Evolutionary conservation across 805 yeast genomes (phyloP), one percentile per base, ranked within the genome.

Genomic region (Kuraishia molischiana): DNA sequence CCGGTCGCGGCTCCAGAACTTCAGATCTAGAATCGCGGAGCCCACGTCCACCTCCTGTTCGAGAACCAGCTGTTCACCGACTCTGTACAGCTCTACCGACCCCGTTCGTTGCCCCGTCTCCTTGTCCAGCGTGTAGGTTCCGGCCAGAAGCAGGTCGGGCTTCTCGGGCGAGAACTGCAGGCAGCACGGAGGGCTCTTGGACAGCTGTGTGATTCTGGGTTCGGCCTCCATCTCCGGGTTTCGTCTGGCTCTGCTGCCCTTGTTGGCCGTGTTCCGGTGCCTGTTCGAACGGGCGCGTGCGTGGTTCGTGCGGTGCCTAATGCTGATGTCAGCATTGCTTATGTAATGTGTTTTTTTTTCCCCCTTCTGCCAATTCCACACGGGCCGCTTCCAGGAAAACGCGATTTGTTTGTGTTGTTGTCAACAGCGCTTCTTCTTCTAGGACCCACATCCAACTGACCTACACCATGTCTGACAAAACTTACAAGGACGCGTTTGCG

Each of bases 401-500:
- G 4, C 32, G 19, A 29, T 4, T 3, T 9, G 10, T 14, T 17
- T 17, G 3, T 29, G 9, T 14, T 29, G 10, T 11, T 11, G 3
- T 4, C 32, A 29, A 22, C 26, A 22, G n/a, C n/a, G n/a, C n/a
- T n/a, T n/a, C n/a, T n/a, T n/a, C n/a, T n/a, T n/a, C n/a, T n/a
- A n/a, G n/a, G n/a, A n/a, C n/a, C n/a, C n/a, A n/a, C n/a, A n/a
- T n/a, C n/a, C n/a, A n/a, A n/a, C n/a, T 17, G 5, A 29, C 4
- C 10, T 29, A 18, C 28, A 35, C 18, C 18, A 21, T 24, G 19
- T 35, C 34, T 19, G 22, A 38, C 38, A 69, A 71, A 49, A 64
- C 74, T 19, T 65, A 70, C 67, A 86, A 85, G 64, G 97, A 92
- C 71, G 95, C 97, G 19, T 92, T 92, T 62, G 92, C 97, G 10